Evolutionary conservation across 2,329 filamentous ascomycete genomes (phyloP).

Genomic region (Helminthosporium solani): DNA sequence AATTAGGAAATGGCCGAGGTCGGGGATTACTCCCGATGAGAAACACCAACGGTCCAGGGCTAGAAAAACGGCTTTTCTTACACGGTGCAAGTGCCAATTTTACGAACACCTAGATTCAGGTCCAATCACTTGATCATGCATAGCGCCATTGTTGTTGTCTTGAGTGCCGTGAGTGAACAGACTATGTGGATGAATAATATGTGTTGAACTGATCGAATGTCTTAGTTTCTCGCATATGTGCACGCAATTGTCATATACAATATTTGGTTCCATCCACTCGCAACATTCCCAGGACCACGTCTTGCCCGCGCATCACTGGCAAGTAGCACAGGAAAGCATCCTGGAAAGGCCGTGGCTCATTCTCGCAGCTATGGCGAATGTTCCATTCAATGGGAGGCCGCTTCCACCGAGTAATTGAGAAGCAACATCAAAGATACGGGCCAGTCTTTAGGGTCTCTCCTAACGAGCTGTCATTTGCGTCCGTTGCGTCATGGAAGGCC

Average conservation of each 20-base stretch:
- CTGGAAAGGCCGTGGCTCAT: neutral
- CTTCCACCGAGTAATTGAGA: neutral
- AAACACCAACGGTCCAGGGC: too few relatives aligned
- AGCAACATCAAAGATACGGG: conserved; percentile 7
- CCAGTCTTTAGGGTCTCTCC: conserved; percentile 39
- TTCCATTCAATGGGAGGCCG: conserved; percentile 2
- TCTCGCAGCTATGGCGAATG: conserved; percentile 3
- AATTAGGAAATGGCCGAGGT: too few relatives aligned
- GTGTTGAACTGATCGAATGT: too few relatives aligned
- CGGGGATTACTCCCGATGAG: too few relatives aligned
- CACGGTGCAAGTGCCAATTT: too few relatives aligned
- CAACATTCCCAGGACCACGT: conserved; percentile 10
- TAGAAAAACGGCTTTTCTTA: too few relatives aligned
- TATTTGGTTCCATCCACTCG: conserved; percentile 8
- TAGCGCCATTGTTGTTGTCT: too few relatives aligned
- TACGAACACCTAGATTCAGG: too few relatives aligned
- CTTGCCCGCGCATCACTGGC: conserved; percentile 1
- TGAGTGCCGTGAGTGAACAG: too few relatives aligned
- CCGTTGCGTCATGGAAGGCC: conserved; percentile 36
- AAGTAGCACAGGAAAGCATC: neutral
- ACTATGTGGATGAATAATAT: too few relatives aligned
- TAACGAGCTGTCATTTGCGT: conserved; percentile 40
- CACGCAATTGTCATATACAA: conserved; percentile 7
- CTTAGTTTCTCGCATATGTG: too few relatives aligned
- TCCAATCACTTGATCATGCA: too few relatives aligned